phyloP scores from a whole-genome alignment of 2,329 filamentous ascomycete genomes.

The Aspergillus aculeatinus region DNA sequence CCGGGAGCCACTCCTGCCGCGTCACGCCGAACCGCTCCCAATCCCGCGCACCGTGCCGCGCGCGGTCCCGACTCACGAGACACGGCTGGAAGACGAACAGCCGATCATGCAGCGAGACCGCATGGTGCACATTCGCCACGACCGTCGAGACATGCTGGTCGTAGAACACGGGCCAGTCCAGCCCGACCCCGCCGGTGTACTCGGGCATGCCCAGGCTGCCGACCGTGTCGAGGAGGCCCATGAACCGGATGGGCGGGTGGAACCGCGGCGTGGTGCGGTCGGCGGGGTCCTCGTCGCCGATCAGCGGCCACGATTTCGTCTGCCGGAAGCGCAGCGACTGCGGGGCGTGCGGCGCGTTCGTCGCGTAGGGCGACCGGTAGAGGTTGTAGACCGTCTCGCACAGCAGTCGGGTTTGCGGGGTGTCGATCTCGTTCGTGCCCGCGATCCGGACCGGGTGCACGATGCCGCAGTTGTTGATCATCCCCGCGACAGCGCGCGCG shows the following conservation, averaged over 20 bases:
- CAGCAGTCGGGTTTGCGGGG: not conserved
- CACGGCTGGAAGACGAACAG: not conserved
- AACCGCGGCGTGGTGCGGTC: not conserved
- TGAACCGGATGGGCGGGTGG: not conserved
- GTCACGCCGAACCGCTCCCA: not conserved
- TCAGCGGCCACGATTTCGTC: not conserved
- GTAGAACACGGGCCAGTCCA: constrained; percentile 1
- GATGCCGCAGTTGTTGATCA: not conserved
- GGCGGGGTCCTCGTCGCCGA: not conserved
- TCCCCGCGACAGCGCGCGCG: not conserved
- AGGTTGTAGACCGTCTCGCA: not conserved
- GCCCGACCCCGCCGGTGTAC: not conserved
- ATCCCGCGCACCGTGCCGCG: not conserved
- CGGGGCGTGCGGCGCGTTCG: not conserved
- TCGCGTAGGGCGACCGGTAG: not conserved
- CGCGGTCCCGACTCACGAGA: not conserved
- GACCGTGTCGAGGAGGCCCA: not conserved
- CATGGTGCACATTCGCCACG: not conserved
- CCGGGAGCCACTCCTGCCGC: not conserved
- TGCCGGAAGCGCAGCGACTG: not conserved
- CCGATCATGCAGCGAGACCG: not conserved
- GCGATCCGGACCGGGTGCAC: not conserved
- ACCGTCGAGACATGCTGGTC: not conserved
- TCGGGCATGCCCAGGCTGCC: not conserved
- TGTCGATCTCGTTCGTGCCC: not conserved